phyloP scores from a whole-genome alignment of 257 asterid genomes.

The Primulina eburnea region DNA sequence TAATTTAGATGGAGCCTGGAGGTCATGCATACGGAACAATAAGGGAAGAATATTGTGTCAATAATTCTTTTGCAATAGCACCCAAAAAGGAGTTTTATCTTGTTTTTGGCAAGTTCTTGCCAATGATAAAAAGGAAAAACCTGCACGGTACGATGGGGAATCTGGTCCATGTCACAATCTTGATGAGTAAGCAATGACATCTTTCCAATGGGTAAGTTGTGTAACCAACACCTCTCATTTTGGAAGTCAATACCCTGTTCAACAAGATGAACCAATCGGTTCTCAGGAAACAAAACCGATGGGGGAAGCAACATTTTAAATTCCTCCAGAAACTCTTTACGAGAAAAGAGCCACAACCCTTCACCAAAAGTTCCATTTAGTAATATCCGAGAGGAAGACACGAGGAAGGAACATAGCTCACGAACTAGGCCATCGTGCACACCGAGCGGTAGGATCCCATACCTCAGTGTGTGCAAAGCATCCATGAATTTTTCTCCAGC shows the following conservation, averaged over 20 bases:
- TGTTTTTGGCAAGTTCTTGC: neutral
- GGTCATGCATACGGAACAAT: too few species aligned
- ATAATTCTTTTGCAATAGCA: too few species aligned
- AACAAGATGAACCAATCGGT: constrained; percentile 69
- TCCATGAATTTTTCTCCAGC: constrained; percentile 55
- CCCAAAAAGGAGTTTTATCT: neutral
- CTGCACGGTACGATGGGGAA: constrained; percentile 77
- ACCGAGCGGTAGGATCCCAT: constrained; percentile 59
- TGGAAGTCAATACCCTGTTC: constrained; percentile 83
- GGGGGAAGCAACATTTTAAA: constrained; percentile 71
- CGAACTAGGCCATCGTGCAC: constrained; percentile 34
- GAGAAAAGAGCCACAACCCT: constrained; percentile 41
- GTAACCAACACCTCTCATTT: constrained; percentile 62
- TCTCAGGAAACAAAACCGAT: constrained; percentile 58
- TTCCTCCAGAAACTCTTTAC: constrained; percentile 54
- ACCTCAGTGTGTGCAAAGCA: constrained; percentile 74
- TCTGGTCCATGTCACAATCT: constrained; percentile 66
- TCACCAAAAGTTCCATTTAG: constrained; percentile 33
- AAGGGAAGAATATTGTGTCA: too few species aligned
- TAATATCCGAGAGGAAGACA: constrained; percentile 39
- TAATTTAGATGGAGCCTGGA: too few species aligned
- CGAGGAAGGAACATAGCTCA: constrained; percentile 52
- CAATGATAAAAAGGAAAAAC: constrained; percentile 30
- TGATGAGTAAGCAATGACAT: constrained; percentile 75
- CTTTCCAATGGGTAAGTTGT: constrained; percentile 50